Evolutionary conservation across 305 asterid genomes (phyloP).

Genomic region (Rubia tinctorum): DNA sequence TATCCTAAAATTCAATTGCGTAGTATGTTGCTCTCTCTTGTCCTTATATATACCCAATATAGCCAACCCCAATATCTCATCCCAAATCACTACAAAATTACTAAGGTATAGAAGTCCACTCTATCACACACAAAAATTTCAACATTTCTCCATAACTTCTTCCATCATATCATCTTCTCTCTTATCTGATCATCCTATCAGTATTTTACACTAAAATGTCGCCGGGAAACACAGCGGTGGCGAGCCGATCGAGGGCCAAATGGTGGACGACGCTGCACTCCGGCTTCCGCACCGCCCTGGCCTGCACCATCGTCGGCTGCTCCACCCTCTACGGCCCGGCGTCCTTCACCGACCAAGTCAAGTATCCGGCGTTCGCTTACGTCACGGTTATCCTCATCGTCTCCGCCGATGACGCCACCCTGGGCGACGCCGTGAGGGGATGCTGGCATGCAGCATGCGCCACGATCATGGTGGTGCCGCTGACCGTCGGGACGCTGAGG

Average conservation of each 20-base stretch:
- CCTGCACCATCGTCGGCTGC: conserved; percentile 51
- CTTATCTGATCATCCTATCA: no score
- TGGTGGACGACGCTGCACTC: conserved; percentile 63
- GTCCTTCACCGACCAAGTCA: conserved; percentile 21
- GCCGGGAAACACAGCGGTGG: background rate
- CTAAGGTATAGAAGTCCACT: no score
- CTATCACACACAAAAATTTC: background rate
- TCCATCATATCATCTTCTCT: background rate
- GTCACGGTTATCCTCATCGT: conserved; percentile 49
- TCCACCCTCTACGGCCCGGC: conserved; percentile 57
- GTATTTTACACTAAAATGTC: background rate
- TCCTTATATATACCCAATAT: background rate
- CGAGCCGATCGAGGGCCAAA: conserved; percentile 11
- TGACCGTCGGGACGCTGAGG: conserved; percentile 42
- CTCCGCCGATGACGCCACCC: conserved; percentile 54
- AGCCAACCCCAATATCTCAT: background rate
- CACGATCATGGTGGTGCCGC: conserved; percentile 56
- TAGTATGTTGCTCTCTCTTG: background rate
- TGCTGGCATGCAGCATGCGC: conserved; percentile 64
- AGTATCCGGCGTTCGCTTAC: conserved; percentile 59
- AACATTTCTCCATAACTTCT: background rate
- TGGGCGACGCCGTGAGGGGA: conserved; percentile 54
- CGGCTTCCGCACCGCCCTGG: conserved; percentile 47
- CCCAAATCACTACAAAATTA: background rate
- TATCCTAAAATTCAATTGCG: background rate